These are phyloP conservation scores for Penicillium ucsense DNA, from an alignment of 495 filamentous ascomycete species.

Conservation along the genomic window DNA sequence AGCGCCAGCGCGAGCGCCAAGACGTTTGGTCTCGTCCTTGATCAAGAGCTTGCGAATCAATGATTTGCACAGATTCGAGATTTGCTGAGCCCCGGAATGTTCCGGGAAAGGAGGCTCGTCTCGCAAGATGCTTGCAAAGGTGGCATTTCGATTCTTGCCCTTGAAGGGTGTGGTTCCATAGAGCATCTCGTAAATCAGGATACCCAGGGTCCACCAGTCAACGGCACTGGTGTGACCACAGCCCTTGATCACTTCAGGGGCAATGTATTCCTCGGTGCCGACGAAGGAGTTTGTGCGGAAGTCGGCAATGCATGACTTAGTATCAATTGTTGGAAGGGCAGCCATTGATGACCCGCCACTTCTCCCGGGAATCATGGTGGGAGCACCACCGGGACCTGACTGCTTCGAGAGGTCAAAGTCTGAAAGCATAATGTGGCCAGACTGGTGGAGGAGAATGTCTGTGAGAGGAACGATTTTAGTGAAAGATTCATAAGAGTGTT, in stretches of 20 bases:
- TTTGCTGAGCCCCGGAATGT: slow-evolving; percentile 69
- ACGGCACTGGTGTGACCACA: slow-evolving; percentile 97
- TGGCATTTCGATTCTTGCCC: slow-evolving; percentile 96
- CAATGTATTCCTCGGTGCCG: slow-evolving; percentile 97
- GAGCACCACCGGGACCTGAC: slow-evolving; percentile 89
- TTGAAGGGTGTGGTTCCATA: slow-evolving; percentile 98
- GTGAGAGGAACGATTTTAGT: not conserved
- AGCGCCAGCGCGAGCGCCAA: slow-evolving; percentile 89
- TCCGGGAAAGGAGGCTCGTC: slow-evolving; percentile 96
- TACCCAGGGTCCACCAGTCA: slow-evolving; percentile 98
- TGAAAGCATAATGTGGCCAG: slow-evolving; percentile 98
- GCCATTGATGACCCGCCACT: slow-evolving; percentile 64
- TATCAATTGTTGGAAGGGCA: slow-evolving; percentile 89
- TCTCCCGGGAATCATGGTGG: slow-evolving; percentile 91
- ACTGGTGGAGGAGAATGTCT: slow-evolving; percentile 98
- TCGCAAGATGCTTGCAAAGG: slow-evolving; percentile 91
- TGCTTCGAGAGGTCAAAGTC: slow-evolving; percentile 98
- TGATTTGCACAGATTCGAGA: slow-evolving; percentile 91
- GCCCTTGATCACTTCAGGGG: slow-evolving; percentile 96
- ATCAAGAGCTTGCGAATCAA: slow-evolving; percentile 94
- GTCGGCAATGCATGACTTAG: slow-evolving; percentile 95
- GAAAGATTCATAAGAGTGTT: not conserved
- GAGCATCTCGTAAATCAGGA: slow-evolving; percentile 98
- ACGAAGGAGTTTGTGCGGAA: slow-evolving; percentile 98
- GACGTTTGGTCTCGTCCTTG: slow-evolving; percentile 92